A percentile compares a stretch with the other conserved stretches of the same genome.
These are phyloP conservation scores for Backusella tarrabulga DNA, from an alignment of 192 early-diverging fungal genomes.

Conservation along the genomic window DNA sequence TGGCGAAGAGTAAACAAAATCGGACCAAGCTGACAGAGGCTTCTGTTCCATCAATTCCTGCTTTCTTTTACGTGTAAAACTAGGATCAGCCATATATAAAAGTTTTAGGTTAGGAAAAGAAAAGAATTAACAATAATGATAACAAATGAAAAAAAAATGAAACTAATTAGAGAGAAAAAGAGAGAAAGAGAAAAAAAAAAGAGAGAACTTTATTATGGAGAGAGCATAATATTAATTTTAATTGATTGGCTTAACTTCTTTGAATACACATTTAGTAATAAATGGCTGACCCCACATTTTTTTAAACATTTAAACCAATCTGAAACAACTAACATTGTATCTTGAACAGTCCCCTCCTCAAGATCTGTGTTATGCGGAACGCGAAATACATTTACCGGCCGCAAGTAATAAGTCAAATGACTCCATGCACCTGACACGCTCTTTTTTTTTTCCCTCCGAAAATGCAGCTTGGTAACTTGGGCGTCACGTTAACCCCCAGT, in stretches of 20 bases:
- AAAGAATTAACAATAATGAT: not conserved
- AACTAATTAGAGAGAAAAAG: not conserved
- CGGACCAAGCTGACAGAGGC: conserved; percentile 14
- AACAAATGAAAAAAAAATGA: not conserved
- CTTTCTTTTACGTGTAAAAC: conserved; percentile 15
- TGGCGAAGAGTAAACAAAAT: conserved; percentile 17
- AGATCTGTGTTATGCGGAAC: not conserved
- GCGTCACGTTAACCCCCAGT: not conserved
- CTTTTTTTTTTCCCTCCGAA: not conserved
- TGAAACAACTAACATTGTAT: not conserved
- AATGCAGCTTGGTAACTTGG: not conserved
- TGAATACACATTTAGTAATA: not conserved
- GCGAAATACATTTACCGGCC: conserved; percentile 2
- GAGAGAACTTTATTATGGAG: not conserved
- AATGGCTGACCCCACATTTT: conserved; percentile 9
- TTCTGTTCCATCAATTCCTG: conserved; percentile 10
- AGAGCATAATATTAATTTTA: not conserved
- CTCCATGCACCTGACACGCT: not conserved
- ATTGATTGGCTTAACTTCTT: not conserved
- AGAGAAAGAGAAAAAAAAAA: not conserved
- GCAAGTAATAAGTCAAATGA: not conserved
- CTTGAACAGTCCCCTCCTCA: not conserved
- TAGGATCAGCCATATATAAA: not conserved
- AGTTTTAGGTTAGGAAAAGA: not conserved
- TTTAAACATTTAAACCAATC: not conserved